Evolutionary conservation across 257 asterid genomes (phyloP).

Genomic region (Agastache rugosa): DNA sequence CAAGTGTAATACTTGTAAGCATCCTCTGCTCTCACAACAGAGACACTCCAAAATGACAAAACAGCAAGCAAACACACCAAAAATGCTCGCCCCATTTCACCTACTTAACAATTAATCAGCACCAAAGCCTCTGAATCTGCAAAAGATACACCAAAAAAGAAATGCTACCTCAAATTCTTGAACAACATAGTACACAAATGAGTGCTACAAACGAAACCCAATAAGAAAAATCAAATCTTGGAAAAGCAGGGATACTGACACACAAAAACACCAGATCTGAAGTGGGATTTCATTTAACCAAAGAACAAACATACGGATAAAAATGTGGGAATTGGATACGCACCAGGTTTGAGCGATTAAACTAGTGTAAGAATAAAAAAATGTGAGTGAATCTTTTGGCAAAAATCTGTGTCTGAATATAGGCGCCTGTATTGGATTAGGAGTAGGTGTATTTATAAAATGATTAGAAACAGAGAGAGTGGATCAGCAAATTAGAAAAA

Average conservation of each 20-base stretch:
- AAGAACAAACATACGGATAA: constrained; percentile 15
- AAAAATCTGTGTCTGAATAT: constrained; percentile 34
- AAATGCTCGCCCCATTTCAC: constrained; percentile 55
- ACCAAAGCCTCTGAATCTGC: constrained; percentile 50
- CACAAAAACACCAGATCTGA: constrained; percentile 36
- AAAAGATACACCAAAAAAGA: background rate
- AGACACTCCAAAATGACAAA: constrained; percentile 53
- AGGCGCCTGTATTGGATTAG: constrained; percentile 24
- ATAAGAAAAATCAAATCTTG: constrained; percentile 26
- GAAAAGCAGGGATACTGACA: constrained; percentile 10
- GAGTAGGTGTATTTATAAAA: constrained; percentile 6
- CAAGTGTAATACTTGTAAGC: constrained; percentile 80
- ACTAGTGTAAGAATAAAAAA: constrained; percentile 46
- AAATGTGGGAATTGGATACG: constrained; percentile 28
- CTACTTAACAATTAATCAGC: background rate
- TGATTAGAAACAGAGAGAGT: constrained; percentile 32
- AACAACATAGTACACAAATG: background rate
- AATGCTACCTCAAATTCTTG: constrained; percentile 19
- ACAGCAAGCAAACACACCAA: constrained; percentile 45
- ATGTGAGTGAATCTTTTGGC: constrained; percentile 38
- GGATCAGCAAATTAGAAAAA: background rate
- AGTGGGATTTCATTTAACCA: constrained; percentile 20
- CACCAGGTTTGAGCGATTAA: constrained; percentile 48
- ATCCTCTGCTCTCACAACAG: constrained; percentile 74
- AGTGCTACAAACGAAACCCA: background rate